Evolutionary conservation across 345 rosid species (phyloP).

Genomic region (Linum lewisii): DNA sequence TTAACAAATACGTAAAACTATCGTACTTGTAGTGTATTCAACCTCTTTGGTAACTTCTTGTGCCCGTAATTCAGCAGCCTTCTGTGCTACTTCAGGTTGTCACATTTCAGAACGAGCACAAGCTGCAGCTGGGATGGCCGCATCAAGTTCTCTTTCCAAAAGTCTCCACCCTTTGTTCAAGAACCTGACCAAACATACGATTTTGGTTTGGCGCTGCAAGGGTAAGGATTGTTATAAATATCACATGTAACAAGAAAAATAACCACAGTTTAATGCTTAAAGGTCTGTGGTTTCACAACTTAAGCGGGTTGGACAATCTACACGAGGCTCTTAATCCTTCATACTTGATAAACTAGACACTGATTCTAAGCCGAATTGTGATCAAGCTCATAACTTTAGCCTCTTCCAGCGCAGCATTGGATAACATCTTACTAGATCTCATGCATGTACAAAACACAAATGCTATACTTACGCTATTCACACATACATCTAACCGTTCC

Average conservation of each 20-base stretch:
- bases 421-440: neutral
- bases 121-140: constrained; percentile 92
- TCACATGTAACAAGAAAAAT: too few relatives aligned
- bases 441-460: neutral
- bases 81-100: constrained; percentile 85
- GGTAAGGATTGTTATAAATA: too few relatives aligned
- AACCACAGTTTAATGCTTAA: neutral
- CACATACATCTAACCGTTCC: too few relatives aligned
- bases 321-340: neutral
- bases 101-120: constrained; percentile 87
- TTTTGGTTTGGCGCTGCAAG: too few relatives aligned
- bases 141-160: constrained; percentile 92
- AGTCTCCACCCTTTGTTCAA: constrained; percentile 93
- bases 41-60: constrained; percentile 79
- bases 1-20: neutral
- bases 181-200: constrained; percentile 38
- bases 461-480: too few relatives aligned
- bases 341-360: neutral
- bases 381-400: neutral
- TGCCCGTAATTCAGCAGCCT: constrained; percentile 70
- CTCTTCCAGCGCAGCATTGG: neutral
- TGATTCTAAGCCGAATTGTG: neutral
- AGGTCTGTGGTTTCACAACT: too few relatives aligned
- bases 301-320: neutral
- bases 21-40: constrained; percentile 86